phyloP scores from a whole-genome alignment of 805 yeast genomes.

The Starmerella vaccinii region DNA sequence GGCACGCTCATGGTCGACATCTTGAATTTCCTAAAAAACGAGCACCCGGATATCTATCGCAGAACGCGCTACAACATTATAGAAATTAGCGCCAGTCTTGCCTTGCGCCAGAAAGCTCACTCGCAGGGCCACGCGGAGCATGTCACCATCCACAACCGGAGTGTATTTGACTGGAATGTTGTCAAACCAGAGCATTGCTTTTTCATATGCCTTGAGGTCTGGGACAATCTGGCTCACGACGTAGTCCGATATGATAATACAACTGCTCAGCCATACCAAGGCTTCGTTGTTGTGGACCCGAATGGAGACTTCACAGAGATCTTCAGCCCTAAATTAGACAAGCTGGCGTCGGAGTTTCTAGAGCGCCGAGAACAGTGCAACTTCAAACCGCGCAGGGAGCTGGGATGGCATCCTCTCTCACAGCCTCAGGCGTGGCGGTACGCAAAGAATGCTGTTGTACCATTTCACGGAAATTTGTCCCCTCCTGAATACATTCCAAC shows the following conservation, averaged over 20 bases:
- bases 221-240: slow-evolving; percentile 79
- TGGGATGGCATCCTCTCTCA: slow-evolving; percentile 51
- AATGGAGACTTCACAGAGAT: slow-evolving; percentile 68
- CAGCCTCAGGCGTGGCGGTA: slow-evolving; percentile 38
- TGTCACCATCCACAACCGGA: slow-evolving; percentile 58
- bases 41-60: slow-evolving; percentile 64
- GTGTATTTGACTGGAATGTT: slow-evolving; percentile 64
- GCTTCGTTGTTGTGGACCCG: slow-evolving; percentile 62
- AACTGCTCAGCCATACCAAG: slow-evolving; percentile 62
- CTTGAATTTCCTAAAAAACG: slow-evolving; percentile 48
- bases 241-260: slow-evolving; percentile 61
- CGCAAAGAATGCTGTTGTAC: slow-evolving; percentile 44
- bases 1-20: slow-evolving; percentile 76
- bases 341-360: slow-evolving; percentile 42
- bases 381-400: slow-evolving; percentile 26
- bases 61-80: slow-evolving; percentile 60
- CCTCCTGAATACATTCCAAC: slow-evolving; percentile 80
- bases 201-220: slow-evolving; percentile 69
- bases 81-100: slow-evolving; percentile 58
- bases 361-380: slow-evolving; percentile 39
- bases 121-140: slow-evolving; percentile 42
- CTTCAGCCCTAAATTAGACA: slow-evolving; percentile 51
- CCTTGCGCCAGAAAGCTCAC: slow-evolving; percentile 33
- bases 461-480: slow-evolving; percentile 55
- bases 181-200: slow-evolving; percentile 57